Base-by-base conservation (phyloP, 768 basidiomycete species). In the Imleria badia region DNA sequence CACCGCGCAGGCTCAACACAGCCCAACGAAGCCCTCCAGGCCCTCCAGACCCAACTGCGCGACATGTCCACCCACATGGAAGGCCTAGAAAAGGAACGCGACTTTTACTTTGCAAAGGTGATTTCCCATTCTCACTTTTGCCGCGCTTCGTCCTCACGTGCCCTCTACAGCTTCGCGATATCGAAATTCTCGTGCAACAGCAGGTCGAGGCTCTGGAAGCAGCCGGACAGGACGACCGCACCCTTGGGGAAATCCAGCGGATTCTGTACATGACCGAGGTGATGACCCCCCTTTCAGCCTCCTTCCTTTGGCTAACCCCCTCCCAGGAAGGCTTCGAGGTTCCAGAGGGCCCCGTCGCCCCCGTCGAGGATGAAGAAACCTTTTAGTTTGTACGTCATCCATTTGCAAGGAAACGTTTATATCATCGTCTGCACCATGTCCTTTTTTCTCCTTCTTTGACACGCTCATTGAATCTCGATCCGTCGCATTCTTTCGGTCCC, bases 191-290 rank as follows among this genome's bases (percentile, higher is more conserved):
- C 29, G 92, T 91, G 3, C 94, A 95, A 64, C 81, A 85, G 52
- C 86, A 94, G 53, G 51, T 84, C 41, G 92, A 93, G 63, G 71
- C 69, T 3, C 75, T 83, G 14, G 86, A 86, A 58, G 74, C 60
- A 1, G 76, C 80, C 8, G 81, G 78, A 7, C 79, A 81, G 55
- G 81, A 83, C 10, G 86, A 87, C 54, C 61, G 74, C 1, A 79
- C 82, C 2, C 75, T 98, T 51, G 76, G 77, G 54, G 84, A 90
- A 58, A 92, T 98, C 55, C 94, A 97, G 71, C 85, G 86, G 71
- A 97, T 98, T 60, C 75, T 98, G 17, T 98, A 98, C 71, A 88
- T 89, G 22, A 97, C 95, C 13, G 94, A 97, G 85, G 96, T 94
- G 59, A 19, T 52, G n/a, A 12, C 82, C 72, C 45, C 42, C 22